These are phyloP conservation scores for Hemileccinum impolitum DNA, from an alignment of 768 basidiomycete species.

Conservation along the genomic window DNA sequence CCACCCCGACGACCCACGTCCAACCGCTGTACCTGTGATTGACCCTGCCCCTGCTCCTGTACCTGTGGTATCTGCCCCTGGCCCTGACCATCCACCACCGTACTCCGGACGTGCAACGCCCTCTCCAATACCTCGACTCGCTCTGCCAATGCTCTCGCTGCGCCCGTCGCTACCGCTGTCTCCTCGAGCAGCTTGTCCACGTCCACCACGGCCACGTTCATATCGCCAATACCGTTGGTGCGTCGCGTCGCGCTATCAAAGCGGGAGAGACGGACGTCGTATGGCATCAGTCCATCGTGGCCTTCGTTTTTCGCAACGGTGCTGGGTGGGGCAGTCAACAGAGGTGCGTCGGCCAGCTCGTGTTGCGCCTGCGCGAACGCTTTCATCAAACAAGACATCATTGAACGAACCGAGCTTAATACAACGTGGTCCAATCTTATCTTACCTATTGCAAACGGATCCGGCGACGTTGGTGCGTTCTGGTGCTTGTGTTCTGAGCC, in stretches of 20 bases:
- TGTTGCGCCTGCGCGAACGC: conserved; percentile 22
- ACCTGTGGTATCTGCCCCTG: neutral
- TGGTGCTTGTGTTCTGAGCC: conserved; percentile 4
- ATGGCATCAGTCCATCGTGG: too few species aligned
- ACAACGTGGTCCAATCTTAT: too few species aligned
- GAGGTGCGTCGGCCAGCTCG: neutral
- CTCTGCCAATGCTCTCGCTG: conserved; percentile 18
- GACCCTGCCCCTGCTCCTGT: too few species aligned
- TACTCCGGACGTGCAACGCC: conserved; percentile 8
- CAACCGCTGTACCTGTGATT: too few species aligned
- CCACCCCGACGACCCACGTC: neutral
- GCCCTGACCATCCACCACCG: neutral
- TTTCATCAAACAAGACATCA: neutral
- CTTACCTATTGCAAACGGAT: conserved; percentile 24
- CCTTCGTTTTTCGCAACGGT: too few species aligned
- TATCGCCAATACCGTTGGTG: neutral
- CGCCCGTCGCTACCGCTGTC: conserved; percentile 15
- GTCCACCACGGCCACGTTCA: neutral
- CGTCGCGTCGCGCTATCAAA: too few species aligned
- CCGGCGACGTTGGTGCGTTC: conserved; percentile 1
- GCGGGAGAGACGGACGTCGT: too few species aligned
- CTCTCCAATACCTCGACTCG: conserved; percentile 24
- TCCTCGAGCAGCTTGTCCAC: conserved; percentile 16
- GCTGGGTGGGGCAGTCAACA: neutral
- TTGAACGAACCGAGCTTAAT: too few species aligned